phyloP scores from a whole-genome alignment of 2,329 filamentous ascomycete genomes.

The Fusarium concolor region DNA sequence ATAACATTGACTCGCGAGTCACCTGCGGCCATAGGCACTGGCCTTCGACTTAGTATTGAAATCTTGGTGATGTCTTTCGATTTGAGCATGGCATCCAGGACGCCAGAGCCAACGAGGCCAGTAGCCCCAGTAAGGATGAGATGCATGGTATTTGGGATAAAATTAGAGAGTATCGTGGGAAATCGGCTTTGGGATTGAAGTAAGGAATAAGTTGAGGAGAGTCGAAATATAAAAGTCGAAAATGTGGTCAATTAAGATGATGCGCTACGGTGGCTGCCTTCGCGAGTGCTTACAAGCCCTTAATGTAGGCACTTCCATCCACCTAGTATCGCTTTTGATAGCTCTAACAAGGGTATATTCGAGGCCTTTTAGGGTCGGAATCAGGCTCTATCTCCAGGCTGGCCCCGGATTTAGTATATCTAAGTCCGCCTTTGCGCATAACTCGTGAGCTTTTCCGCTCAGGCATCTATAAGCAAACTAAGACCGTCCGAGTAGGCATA shows the following conservation, averaged over 20 bases:
- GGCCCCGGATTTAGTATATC: slow-evolving; percentile 11
- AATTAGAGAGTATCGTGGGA: neutral
- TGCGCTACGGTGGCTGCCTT: neutral
- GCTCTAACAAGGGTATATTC: no score
- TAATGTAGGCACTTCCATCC: neutral
- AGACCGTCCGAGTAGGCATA: neutral
- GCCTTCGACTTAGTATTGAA: slow-evolving; percentile 34
- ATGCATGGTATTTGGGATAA: slow-evolving; percentile 19
- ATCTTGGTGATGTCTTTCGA: slow-evolving; percentile 35
- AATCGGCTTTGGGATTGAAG: neutral
- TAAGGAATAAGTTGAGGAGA: no score
- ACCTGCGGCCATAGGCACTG: slow-evolving; percentile 24
- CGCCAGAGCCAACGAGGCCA: slow-evolving; percentile 32
- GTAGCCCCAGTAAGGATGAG: slow-evolving; percentile 47
- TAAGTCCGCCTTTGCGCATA: slow-evolving; percentile 3
- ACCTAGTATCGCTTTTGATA: neutral
- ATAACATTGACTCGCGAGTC: slow-evolving; percentile 36
- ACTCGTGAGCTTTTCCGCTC: neutral
- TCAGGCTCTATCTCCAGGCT: slow-evolving; percentile 9
- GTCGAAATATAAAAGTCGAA: neutral
- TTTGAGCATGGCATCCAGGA: slow-evolving; percentile 39
- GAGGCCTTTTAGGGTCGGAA: neutral
- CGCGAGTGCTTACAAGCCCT: neutral
- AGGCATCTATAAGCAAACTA: neutral
- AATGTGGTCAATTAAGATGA: neutral